Evolutionary conservation across 306 rosid species (phyloP), one percentile per base, ranked within the genome.

Genomic region (Rosa persica): DNA sequence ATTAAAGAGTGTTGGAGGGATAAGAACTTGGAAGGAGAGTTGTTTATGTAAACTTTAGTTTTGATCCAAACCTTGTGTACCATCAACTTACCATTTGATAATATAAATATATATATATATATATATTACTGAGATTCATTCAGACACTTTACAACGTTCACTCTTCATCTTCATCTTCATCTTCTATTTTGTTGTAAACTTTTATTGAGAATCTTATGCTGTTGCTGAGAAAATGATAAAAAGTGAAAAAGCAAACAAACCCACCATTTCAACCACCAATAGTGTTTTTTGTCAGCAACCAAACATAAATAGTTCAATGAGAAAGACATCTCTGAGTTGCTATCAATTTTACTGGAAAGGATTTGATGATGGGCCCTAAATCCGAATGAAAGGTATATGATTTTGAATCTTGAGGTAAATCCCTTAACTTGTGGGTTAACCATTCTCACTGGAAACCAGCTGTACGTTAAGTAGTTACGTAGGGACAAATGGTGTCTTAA

Each of bases 361-460:
- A 16, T 23, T 38, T 38, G 43, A 54, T 66, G 81, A 17, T 20
- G 83, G 78, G 49, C 72, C 85, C 85, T 54, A 66, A 72, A 80
- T 42, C 60, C 48, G 12, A 40, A 52, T 70, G 79, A 78, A 57
- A 73, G 76, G 30, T 67, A 16, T 34, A 16, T 25, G 11, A 13
- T 15, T 34, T 16, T 36, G 40, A 73, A 76, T 76, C 82, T 61
- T 48, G 79, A 15, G 85, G 77, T 79, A 76, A 80, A 79, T 83
- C 75, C 85, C 86, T 82, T 83, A 83, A 86, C 76, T 88, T 86
- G 80, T 83, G 81, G 89, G 68, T 77, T 74, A 73, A 79, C 73
- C 75, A 65, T 79, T 77, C 71, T 74, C 79, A 85, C 83, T 79
- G 80, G 87, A 74, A 83, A 86, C 86, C 91, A 88, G 89, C 91